Conservation (phyloP, 2,329 filamentous ascomycete species). For the Teratosphaeria epicoccoides region DNA sequence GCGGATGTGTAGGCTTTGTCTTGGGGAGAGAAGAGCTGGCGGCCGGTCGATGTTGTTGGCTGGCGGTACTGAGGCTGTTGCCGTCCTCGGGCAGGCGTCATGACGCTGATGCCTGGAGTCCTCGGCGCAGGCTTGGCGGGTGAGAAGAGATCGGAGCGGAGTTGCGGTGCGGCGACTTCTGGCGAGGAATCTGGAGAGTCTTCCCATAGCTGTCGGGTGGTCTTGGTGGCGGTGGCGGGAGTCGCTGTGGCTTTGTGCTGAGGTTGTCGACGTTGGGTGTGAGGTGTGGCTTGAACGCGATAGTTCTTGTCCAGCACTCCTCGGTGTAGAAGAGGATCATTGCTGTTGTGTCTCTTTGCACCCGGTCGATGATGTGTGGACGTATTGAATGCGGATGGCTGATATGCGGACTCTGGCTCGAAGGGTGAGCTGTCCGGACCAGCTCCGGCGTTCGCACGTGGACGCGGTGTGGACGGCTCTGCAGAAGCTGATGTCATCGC, state of each 20-base stretch:
- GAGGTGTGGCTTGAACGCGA: slow-evolving; percentile 82
- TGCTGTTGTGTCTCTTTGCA: slow-evolving; percentile 31
- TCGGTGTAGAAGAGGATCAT: slow-evolving; percentile 76
- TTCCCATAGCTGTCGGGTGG: slow-evolving; percentile 23
- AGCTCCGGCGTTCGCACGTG: background rate
- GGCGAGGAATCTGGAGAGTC: slow-evolving; percentile 45
- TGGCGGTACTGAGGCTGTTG: slow-evolving; percentile 8
- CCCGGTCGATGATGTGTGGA: slow-evolving; percentile 1
- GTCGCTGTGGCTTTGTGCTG: slow-evolving; percentile 14
- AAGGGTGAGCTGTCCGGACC: slow-evolving; percentile 36
- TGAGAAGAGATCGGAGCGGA: slow-evolving; percentile 72
- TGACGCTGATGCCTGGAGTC: slow-evolving; percentile 76
- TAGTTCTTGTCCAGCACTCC: slow-evolving; percentile 86
- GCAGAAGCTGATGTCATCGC: slow-evolving; percentile 11
- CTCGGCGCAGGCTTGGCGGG: slow-evolving; percentile 35
- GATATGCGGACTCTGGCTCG: slow-evolving; percentile 35
- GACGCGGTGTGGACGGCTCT: slow-evolving; percentile 20
- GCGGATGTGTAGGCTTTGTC: slow-evolving; percentile 18
- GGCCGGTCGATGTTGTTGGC: slow-evolving; percentile 25
- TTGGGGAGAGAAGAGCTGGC: slow-evolving; percentile 24
- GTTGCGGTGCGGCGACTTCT: slow-evolving; percentile 66
- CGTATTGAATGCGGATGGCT: slow-evolving; percentile 18
- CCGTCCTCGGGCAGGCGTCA: slow-evolving; percentile 45
- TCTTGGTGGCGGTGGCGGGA: slow-evolving; percentile 27
- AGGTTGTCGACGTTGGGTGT: slow-evolving; percentile 32